phyloP scores from a whole-genome alignment of 2,329 filamentous ascomycete species.

The Phialemonium atrogriseum region DNA sequence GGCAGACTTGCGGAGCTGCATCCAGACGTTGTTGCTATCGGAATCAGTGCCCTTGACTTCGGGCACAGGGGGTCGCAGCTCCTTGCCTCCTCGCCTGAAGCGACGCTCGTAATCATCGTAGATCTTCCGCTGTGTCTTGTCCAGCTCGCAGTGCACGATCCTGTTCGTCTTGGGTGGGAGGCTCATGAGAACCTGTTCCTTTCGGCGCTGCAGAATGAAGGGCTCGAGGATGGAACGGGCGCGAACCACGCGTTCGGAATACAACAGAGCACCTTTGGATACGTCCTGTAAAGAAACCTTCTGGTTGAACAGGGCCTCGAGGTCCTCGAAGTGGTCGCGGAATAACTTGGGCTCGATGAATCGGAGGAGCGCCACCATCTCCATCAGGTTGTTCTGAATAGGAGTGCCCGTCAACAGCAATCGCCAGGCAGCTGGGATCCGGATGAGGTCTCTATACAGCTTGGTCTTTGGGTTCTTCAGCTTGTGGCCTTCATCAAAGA shows the following conservation, averaged over 20 bases:
- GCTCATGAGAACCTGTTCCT: slow-evolving; percentile 80
- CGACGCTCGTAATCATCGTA: slow-evolving; percentile 61
- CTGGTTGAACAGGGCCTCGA: slow-evolving; percentile 85
- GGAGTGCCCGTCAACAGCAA: slow-evolving; percentile 86
- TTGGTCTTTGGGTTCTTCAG: slow-evolving; percentile 83
- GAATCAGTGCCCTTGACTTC: slow-evolving; percentile 43
- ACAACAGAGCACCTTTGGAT: slow-evolving; percentile 74
- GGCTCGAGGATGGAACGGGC: slow-evolving; percentile 90
- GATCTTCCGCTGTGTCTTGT: slow-evolving; percentile 59
- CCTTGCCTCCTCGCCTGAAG: slow-evolving; percentile 51
- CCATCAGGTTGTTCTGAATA: slow-evolving; percentile 87
- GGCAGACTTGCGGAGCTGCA: slow-evolving; percentile 85
- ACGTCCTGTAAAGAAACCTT: slow-evolving; percentile 78
- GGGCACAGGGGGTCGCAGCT: no score
- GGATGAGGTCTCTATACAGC: slow-evolving; percentile 69
- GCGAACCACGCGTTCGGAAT: slow-evolving; percentile 75
- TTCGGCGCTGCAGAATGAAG: slow-evolving; percentile 89
- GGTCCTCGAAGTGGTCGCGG: slow-evolving; percentile 62
- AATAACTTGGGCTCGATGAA: slow-evolving; percentile 91
- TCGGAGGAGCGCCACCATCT: slow-evolving; percentile 82
- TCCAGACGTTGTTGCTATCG: slow-evolving; percentile 65
- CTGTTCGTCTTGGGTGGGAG: slow-evolving; percentile 72
- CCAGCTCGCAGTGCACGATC: slow-evolving; percentile 76
- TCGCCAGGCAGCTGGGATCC: slow-evolving; percentile 73
- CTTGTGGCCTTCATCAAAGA: slow-evolving; percentile 93